These are phyloP conservation scores for Blastobotrys arbuscula DNA, from an alignment of 1,139 yeast genomes.

Conservation along the genomic window DNA sequence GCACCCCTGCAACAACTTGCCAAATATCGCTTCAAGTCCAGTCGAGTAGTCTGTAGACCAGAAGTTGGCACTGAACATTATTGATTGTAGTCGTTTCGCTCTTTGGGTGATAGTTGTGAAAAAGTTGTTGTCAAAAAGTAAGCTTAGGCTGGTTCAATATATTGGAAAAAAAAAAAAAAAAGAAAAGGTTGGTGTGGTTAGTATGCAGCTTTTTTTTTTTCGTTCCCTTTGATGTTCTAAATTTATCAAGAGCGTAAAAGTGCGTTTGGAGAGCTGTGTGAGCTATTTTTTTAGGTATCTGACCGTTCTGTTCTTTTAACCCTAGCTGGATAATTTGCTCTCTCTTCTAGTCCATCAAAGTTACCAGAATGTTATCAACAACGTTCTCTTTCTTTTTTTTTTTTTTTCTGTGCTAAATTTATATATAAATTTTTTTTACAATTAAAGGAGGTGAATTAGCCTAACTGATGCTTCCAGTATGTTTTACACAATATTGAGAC, in stretches of 20 bases:
- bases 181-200: background rate
- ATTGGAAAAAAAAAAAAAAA: constrained; percentile 4
- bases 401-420: background rate
- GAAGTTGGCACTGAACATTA: constrained; percentile 36
- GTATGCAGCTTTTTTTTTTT: background rate
- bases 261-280: too few relatives aligned
- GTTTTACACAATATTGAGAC: background rate
- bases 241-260: too few relatives aligned
- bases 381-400: too few relatives aligned
- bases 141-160: too few relatives aligned
- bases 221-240: background rate
- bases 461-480: background rate
- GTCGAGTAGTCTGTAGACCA: constrained; percentile 69
- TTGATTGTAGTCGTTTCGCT: background rate
- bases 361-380: too few relatives aligned
- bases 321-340: too few relatives aligned
- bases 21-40: constrained; percentile 54
- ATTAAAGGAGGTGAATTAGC: background rate
- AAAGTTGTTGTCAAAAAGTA: background rate
- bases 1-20: constrained; percentile 59
- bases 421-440: too few relatives aligned
- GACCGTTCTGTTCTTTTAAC: too few relatives aligned
- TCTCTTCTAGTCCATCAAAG: too few relatives aligned
- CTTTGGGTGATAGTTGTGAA: background rate
- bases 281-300: too few relatives aligned